Conservation (phyloP, 306 rosid species). For the Quercus glauca region DNA sequence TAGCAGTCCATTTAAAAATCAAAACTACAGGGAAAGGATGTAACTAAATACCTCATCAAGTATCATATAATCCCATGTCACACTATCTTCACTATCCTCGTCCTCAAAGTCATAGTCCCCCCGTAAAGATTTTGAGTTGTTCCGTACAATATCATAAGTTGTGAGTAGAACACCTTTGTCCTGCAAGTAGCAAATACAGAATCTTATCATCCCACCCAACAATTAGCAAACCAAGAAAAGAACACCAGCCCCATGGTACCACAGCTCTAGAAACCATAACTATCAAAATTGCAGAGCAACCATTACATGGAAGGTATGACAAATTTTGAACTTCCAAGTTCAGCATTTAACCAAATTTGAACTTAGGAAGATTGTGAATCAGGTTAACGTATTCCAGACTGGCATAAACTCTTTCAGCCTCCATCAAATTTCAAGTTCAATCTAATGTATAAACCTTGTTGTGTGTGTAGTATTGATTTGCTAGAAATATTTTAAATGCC, state of each 20-base stretch:
- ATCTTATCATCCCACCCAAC: constrained; percentile 6
- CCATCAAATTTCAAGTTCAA: not conserved
- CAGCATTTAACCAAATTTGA: not conserved
- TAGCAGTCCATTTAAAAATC: not conserved
- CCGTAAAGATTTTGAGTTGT: constrained; percentile 67
- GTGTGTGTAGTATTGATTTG: not conserved
- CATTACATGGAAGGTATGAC: not conserved
- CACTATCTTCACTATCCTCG: constrained; percentile 57
- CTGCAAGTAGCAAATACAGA: constrained; percentile 32
- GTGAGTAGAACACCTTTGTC: constrained; percentile 93
- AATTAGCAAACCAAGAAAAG: constrained; percentile 4
- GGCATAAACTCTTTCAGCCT: not conserved
- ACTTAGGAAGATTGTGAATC: not conserved
- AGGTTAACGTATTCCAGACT: not conserved
- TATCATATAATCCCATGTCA: constrained; percentile 91
- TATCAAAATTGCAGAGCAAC: not conserved
- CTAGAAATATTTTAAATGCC: not conserved
- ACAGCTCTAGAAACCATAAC: not conserved
- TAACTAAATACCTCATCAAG: constrained; percentile 75
- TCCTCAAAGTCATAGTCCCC: constrained; percentile 41
- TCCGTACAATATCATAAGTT: constrained; percentile 89
- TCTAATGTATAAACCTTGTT: constrained; percentile 5
- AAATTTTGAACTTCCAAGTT: not conserved
- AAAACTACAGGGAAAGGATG: constrained; percentile 2
- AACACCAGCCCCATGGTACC: not conserved